A percentile compares a stretch with the other conserved stretches of the same genome.
phyloP scores from a whole-genome alignment of 352 stramenopile species.

The Blastocystis sp. region DNA sequence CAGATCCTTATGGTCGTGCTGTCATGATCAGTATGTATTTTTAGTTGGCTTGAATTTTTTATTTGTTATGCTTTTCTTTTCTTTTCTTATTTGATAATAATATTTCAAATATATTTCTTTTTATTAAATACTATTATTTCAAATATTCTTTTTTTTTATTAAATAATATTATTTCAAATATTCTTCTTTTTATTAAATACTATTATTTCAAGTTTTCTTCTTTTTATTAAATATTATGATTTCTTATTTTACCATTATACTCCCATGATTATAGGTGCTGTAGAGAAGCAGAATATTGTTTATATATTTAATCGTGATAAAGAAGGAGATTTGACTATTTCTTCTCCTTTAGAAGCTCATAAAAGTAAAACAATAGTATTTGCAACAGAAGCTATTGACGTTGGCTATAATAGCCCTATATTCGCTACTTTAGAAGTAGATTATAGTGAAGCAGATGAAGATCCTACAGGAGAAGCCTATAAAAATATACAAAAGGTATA shows the following conservation, averaged over 20 bases:
- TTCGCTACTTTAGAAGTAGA: conserved; percentile 87
- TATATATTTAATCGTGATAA: conserved; percentile 93
- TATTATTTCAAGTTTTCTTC: background rate
- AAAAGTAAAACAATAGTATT: conserved; percentile 79
- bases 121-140: too few species aligned
- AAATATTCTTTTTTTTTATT: too few species aligned
- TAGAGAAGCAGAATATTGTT: conserved; percentile 97
- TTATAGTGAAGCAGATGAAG: conserved; percentile 61
- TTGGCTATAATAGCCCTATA: conserved; percentile 95
- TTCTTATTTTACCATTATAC: too few species aligned
- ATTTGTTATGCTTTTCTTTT: too few species aligned
- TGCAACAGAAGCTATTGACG: conserved; percentile 73
- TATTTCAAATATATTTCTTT: too few species aligned
- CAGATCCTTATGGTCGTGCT: conserved; percentile 81
- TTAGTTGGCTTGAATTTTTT: background rate
- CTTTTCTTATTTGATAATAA: too few species aligned
- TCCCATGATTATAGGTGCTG: conserved; percentile 41
- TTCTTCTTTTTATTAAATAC: too few species aligned
- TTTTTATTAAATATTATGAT: background rate
- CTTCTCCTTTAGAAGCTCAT: conserved; percentile 90
- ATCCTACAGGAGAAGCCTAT: conserved; percentile 46
- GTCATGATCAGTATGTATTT: conserved; percentile 67
- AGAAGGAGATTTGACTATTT: conserved; percentile 75
- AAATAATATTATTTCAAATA: too few species aligned
- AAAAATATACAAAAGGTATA: background rate